Conservation (phyloP, 2,329 filamentous ascomycete genomes). For the Fusarium sp. region DNA sequence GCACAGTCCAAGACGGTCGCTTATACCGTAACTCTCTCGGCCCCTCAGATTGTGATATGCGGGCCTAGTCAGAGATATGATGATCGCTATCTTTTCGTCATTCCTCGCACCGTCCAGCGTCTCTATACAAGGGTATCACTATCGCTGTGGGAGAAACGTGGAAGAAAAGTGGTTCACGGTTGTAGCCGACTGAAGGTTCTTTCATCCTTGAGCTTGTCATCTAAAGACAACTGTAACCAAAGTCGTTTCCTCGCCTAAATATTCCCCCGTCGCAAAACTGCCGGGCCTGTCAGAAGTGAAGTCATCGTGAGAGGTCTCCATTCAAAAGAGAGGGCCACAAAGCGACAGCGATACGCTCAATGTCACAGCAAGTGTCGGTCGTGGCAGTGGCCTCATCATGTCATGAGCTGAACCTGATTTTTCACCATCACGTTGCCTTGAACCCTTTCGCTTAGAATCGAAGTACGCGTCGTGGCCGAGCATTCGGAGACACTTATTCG, state of each 20-base stretch:
- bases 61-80: background rate
- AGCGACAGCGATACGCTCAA: conserved; percentile 27
- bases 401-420: conserved; percentile 17
- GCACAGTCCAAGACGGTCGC: conserved; percentile 39
- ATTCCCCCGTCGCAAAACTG: conserved; percentile 9
- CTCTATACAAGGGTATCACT: conserved; percentile 3
- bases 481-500: conserved; percentile 33
- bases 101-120: conserved; percentile 29
- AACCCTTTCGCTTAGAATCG: background rate
- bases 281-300: conserved; percentile 35
- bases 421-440: conserved; percentile 33
- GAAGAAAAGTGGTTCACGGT: conserved; percentile 38
- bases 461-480: conserved; percentile 12
- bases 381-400: conserved; percentile 18
- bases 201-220: conserved; percentile 18
- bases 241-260: conserved; percentile 17
- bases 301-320: conserved; percentile 39
- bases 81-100: conserved; percentile 33
- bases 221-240: conserved; percentile 15
- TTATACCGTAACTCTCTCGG: conserved; percentile 21
- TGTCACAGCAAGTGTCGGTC: conserved; percentile 10
- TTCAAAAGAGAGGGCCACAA: conserved; percentile 6
- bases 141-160: conserved; percentile 36
- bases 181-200: conserved; percentile 31
- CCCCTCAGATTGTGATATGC: conserved; percentile 31